Evolutionary conservation across 2,329 filamentous ascomycete genomes (phyloP).

Genomic region (Fusarium heterosporum): DNA sequence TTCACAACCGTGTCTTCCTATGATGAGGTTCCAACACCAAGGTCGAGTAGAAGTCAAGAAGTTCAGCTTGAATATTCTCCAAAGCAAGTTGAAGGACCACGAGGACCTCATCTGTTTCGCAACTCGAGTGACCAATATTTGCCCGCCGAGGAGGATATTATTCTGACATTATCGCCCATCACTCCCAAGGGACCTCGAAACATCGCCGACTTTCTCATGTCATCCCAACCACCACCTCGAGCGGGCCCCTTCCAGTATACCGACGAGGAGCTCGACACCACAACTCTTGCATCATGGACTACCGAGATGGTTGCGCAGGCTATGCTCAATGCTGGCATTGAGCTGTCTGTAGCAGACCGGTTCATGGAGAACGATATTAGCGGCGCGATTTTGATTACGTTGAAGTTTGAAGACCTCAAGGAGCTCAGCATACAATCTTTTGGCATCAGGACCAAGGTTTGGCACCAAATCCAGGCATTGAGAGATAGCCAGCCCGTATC

Average conservation of each 20-base stretch:
- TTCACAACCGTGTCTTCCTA: constrained; percentile 89
- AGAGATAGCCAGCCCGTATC: constrained; percentile 66
- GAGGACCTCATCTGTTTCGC: constrained; percentile 88
- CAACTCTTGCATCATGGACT: constrained; percentile 73
- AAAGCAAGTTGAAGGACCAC: constrained; percentile 81
- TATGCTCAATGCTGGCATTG: constrained; percentile 87
- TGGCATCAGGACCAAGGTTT: constrained; percentile 81
- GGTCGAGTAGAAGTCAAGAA: constrained; percentile 70
- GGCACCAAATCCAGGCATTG: constrained; percentile 81
- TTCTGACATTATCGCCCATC: constrained; percentile 78
- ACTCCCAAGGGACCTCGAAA: constrained; percentile 70
- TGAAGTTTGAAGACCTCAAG: constrained; percentile 89
- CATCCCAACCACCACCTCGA: constrained; percentile 49
- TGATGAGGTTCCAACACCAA: constrained; percentile 84
- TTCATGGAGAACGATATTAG: constrained; percentile 95
- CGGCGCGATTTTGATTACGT: constrained; percentile 85
- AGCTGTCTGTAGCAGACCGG: constrained; percentile 79
- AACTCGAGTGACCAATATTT: constrained; percentile 63
- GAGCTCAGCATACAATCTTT: constrained; percentile 86
- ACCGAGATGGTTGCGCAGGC: constrained; percentile 84
- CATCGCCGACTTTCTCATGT: constrained; percentile 45
- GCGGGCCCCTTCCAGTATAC: constrained; percentile 69
- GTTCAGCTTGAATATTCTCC: constrained; percentile 70
- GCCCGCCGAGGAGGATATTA: constrained; percentile 59
- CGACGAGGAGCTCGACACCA: constrained; percentile 67